Percentiles rank a stretch among this genome's conserved stretches.
phyloP scores from a whole-genome alignment of 306 rosid genomes.

The Dryas drummondii region DNA sequence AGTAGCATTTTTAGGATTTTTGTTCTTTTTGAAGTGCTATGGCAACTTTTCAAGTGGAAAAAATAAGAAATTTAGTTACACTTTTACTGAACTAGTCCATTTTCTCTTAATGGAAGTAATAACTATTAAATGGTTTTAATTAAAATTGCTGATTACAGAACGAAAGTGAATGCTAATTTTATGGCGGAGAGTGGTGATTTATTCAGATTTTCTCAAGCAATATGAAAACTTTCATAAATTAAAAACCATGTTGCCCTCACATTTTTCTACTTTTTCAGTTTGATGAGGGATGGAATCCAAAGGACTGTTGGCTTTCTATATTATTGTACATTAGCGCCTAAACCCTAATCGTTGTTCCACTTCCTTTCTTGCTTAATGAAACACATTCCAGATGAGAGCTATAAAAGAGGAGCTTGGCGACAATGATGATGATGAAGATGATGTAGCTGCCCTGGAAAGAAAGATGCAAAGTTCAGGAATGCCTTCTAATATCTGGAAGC shows the following conservation, averaged over 20 bases:
- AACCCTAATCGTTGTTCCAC: constrained; percentile 4
- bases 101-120: background rate
- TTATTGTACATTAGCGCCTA: background rate
- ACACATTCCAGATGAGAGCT: constrained; percentile 81
- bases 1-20: background rate
- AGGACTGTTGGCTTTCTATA: background rate
- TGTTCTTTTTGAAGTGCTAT: background rate
- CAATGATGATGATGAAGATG: constrained; percentile 95
- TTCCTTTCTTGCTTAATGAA: constrained; percentile 26
- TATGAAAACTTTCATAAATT: background rate
- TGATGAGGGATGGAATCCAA: background rate
- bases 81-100: background rate
- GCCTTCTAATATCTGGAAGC: constrained; percentile 97
- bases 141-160: background rate
- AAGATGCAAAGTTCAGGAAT: constrained; percentile 97
- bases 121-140: background rate
- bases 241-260: too few species aligned
- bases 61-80: background rate
- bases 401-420: constrained; percentile 99
- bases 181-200: background rate
- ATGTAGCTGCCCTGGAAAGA: constrained; percentile 81
- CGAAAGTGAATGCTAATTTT: background rate
- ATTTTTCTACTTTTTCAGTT: background rate
- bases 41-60: background rate
- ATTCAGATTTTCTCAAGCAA: background rate